Evolutionary conservation across 2,329 filamentous ascomycete genomes (phyloP).

Genomic region (Phyllosticta citribraziliensis): DNA sequence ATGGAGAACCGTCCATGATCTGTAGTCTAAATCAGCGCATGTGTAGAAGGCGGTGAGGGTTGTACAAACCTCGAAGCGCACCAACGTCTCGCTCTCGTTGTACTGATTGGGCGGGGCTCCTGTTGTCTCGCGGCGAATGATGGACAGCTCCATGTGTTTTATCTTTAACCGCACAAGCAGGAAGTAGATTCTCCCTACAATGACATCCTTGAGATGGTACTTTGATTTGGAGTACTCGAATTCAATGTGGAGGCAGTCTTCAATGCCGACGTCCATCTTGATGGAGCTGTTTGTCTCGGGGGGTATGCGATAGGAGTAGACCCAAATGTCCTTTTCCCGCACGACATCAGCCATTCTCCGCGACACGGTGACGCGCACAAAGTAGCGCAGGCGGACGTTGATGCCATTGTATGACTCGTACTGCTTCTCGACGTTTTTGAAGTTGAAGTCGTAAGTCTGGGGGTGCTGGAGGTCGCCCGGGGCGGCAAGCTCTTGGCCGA

Average conservation of each 20-base stretch:
- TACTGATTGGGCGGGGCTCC: slow-evolving; percentile 97
- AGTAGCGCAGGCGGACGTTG: slow-evolving; percentile 98
- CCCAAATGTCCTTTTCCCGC: slow-evolving; percentile 98
- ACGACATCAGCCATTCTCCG: slow-evolving; percentile 96
- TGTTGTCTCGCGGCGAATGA: slow-evolving; percentile 93
- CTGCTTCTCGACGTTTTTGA: slow-evolving; percentile 99
- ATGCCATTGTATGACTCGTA: slow-evolving; percentile 99
- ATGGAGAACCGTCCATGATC: slow-evolving; percentile 99
- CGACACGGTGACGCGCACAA: slow-evolving; percentile 91
- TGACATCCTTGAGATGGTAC: slow-evolving; percentile 98
- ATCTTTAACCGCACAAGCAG: slow-evolving; percentile 95
- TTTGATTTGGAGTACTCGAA: slow-evolving; percentile 99
- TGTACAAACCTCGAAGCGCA: slow-evolving; percentile 72
- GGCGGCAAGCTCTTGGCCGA: slow-evolving; percentile 92
- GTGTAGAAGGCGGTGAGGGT: background rate
- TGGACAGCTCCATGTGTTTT: slow-evolving; percentile 98
- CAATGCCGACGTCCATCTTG: slow-evolving; percentile 99
- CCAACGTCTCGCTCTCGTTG: slow-evolving; percentile 96
- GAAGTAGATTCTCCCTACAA: slow-evolving; percentile 98
- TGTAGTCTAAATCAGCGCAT: slow-evolving; percentile 24
- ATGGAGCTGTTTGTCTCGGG: slow-evolving; percentile 97
- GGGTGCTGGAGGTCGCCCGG: slow-evolving; percentile 97
- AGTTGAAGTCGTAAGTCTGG: slow-evolving; percentile 98
- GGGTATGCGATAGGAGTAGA: slow-evolving; percentile 95
- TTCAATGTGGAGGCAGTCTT: slow-evolving; percentile 98